Conservation (phyloP, 169 alveolate species). For the Eimeria acervulina region DNA sequence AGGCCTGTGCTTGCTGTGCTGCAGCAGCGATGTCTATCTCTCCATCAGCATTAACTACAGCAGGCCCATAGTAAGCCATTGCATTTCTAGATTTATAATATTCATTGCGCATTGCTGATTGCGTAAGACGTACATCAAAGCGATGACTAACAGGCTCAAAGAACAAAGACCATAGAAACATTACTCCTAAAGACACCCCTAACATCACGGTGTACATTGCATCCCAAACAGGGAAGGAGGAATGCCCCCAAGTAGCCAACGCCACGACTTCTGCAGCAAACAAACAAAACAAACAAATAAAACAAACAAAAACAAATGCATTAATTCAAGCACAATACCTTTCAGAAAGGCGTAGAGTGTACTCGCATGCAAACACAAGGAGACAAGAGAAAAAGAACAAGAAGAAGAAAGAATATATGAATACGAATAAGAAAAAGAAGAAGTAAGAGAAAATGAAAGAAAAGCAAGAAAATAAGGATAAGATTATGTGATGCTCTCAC, state of each 20-base stretch:
- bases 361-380: too few relatives aligned
- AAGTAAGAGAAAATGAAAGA: too few relatives aligned
- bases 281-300: neutral
- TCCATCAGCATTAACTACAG: constrained; percentile 95
- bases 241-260: constrained; percentile 88
- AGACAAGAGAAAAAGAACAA: too few relatives aligned
- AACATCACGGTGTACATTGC: constrained; percentile 90
- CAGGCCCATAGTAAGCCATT: constrained; percentile 97
- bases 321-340: too few relatives aligned
- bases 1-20: constrained; percentile 83
- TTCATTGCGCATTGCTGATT: constrained; percentile 95
- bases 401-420: too few relatives aligned
- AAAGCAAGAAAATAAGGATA: too few relatives aligned
- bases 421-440: too few relatives aligned
- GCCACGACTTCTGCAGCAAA: constrained; percentile 88
- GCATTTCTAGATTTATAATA: constrained; percentile 96
- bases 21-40: constrained; percentile 92
- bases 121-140: constrained; percentile 94
- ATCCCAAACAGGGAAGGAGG: constrained; percentile 88
- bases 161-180: constrained; percentile 93
- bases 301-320: too few relatives aligned
- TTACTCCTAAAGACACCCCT: constrained; percentile 89
- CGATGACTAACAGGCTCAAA: constrained; percentile 95
- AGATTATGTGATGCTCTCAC: too few relatives aligned
- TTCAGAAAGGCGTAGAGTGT: too few relatives aligned